These are phyloP conservation scores for Roridomyces roridus DNA, from an alignment of 768 basidiomycete genomes.

Conservation along the genomic window DNA sequence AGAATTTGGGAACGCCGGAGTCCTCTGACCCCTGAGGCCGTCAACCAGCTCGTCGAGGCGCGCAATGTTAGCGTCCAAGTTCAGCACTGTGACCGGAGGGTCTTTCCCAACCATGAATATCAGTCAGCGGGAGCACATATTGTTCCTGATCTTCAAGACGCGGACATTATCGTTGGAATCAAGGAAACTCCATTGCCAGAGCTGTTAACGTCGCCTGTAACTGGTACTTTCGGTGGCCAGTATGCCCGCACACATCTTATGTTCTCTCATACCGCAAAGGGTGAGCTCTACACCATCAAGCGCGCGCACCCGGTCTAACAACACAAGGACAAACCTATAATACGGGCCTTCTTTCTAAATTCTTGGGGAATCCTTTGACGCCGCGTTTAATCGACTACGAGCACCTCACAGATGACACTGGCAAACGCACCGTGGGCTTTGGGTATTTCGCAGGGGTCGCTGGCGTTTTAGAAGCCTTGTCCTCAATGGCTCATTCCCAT, in stretches of 20 bases:
- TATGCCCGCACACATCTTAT: conserved; percentile 76
- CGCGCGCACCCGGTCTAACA: no score
- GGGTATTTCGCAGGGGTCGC: conserved; percentile 94
- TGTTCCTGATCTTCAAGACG: conserved; percentile 57
- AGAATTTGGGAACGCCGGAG: conserved; percentile 89
- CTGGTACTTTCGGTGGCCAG: conserved; percentile 9
- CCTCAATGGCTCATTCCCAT: conserved; percentile 78
- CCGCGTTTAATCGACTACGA: conserved; percentile 86
- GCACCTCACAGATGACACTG: conserved; percentile 65
- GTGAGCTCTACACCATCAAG: no score
- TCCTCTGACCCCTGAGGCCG: conserved; percentile 80
- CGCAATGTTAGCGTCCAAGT: conserved; percentile 72
- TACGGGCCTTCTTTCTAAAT: conserved; percentile 74
- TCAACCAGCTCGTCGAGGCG: conserved; percentile 61
- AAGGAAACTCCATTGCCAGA: conserved; percentile 82
- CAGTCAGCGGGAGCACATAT: conserved; percentile 77
- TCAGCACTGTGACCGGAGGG: conserved; percentile 76
- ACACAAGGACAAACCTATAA: conserved; percentile 82
- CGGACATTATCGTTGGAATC: conserved; percentile 85
- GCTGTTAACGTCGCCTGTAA: conserved; percentile 54
- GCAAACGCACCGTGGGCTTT: conserved; percentile 86
- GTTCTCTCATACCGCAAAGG: conserved; percentile 87
- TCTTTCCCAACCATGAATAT: conserved; percentile 72
- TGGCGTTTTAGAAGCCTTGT: conserved; percentile 83
- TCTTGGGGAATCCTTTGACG: conserved; percentile 42